These are phyloP conservation scores for Nakazawaea anatomiae DNA, from an alignment of 805 yeast genomes.

Conservation along the genomic window DNA sequence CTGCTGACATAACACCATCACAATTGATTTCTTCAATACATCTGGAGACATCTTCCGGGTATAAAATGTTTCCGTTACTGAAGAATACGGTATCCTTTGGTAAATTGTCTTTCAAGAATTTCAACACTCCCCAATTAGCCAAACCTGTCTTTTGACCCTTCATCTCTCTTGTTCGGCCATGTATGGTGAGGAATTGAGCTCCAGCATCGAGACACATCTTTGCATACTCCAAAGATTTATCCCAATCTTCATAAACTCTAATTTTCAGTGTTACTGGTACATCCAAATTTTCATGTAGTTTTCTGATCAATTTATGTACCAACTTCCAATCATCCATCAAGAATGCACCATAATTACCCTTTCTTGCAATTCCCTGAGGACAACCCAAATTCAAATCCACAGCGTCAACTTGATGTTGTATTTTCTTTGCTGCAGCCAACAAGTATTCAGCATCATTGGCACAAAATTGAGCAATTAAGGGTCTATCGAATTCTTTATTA, in stretches of 20 bases:
- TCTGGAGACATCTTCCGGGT: slow-evolving; percentile 75
- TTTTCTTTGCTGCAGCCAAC: slow-evolving; percentile 72
- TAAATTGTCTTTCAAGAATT: slow-evolving; percentile 69
- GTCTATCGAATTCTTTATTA: slow-evolving; percentile 61
- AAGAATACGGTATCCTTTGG: slow-evolving; percentile 80
- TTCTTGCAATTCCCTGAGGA: slow-evolving; percentile 95
- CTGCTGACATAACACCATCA: slow-evolving; percentile 97
- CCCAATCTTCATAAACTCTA: slow-evolving; percentile 78
- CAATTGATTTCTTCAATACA: slow-evolving; percentile 60
- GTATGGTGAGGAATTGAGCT: slow-evolving; percentile 91
- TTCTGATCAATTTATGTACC: slow-evolving; percentile 63
- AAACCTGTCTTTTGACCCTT: slow-evolving; percentile 95
- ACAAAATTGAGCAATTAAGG: slow-evolving; percentile 90
- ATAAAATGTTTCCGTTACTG: slow-evolving; percentile 92
- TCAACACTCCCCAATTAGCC: slow-evolving; percentile 86
- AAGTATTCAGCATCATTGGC: slow-evolving; percentile 91
- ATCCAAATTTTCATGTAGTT: slow-evolving; percentile 65
- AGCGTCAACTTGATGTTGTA: slow-evolving; percentile 86
- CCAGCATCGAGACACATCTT: slow-evolving; percentile 87
- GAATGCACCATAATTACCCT: slow-evolving; percentile 94
- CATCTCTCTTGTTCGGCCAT: slow-evolving; percentile 95
- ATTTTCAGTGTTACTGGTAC: slow-evolving; percentile 95
- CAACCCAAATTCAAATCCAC: slow-evolving; percentile 95
- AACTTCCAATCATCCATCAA: slow-evolving; percentile 96
- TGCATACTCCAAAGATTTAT: slow-evolving; percentile 82